Evolutionary conservation across 495 filamentous ascomycete species (phyloP).

Genomic region (Penicillium maclennaniae): DNA sequence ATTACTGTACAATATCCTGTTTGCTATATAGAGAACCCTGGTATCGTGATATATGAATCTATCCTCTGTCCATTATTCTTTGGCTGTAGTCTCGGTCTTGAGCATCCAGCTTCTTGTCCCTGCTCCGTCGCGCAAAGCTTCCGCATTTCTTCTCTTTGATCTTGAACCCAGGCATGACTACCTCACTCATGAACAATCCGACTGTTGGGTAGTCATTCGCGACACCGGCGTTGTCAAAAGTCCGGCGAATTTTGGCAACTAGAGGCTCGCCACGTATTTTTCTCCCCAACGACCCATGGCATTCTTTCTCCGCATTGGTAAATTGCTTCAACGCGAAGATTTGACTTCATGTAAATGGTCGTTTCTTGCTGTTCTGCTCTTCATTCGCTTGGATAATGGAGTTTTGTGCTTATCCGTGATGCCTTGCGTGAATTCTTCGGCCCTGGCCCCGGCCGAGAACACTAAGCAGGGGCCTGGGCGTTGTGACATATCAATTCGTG

Average conservation of each 20-base stretch:
- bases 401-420: conserved; percentile 56
- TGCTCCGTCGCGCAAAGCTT: conserved; percentile 46
- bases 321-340: conserved; percentile 57
- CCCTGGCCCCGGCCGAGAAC: conserved; percentile 59
- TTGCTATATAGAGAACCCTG: conserved; percentile 1
- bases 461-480: conserved; percentile 49
- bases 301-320: conserved; percentile 53
- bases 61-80: background rate
- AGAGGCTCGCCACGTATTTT: conserved; percentile 58
- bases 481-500: conserved; percentile 62
- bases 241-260: conserved; percentile 42
- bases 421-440: conserved; percentile 58
- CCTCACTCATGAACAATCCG: conserved; percentile 62
- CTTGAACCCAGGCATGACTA: conserved; percentile 64
- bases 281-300: conserved; percentile 70
- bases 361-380: conserved; percentile 24
- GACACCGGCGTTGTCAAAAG: conserved; percentile 28
- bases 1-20: conserved; percentile 2
- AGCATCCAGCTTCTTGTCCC: conserved; percentile 47
- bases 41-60: background rate
- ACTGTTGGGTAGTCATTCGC: conserved; percentile 22
- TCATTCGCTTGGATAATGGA: conserved; percentile 56
- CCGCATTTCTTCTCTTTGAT: conserved; percentile 38
- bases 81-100: background rate
- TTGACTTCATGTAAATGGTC: conserved; percentile 46